Evolutionary conservation across 768 basidiomycete species (phyloP), one percentile per base, ranked within the genome.

Genomic region (Trametes elegans): DNA sequence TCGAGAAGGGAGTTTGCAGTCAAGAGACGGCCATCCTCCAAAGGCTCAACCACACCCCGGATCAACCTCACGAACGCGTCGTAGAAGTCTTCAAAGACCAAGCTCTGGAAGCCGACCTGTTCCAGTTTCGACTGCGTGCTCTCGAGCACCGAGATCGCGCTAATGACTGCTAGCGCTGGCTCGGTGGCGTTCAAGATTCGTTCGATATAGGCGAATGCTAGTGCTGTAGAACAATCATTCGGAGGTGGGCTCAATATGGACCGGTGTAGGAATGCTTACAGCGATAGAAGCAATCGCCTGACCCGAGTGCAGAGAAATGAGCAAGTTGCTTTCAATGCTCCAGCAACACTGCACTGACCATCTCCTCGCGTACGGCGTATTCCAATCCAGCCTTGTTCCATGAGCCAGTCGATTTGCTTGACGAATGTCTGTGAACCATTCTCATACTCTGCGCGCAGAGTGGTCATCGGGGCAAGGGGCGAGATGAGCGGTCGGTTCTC

Each of bases 241-340:
- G 23, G 5, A 7, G 1, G n/a, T 38, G 40, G 35, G 50, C 21
- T n/a, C n/a, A n/a, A 44, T 19, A 42, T 32, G 59, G 36, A 10
- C 21, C n/a, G n/a, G 29, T 32, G 42, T 23, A 16, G 21, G 23
- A 19, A 34, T 52, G 66, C 72, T 77, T 67, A 90, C 90, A 87
- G 78, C 93, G 79, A 69, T 95, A 97, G 70, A 95, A 96, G 67
- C 94, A 96, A 68, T 90, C 90, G 0, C 94, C 93, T 83, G 39
- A n/a, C n/a, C n/a, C n/a, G n/a, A n/a, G n/a, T n/a, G n/a, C n/a
- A 32, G 27, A 18, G 34, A 13, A 32, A n/a, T 18, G 10, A 46
- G 18, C 28, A 11, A 41, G 18, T 8, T n/a, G n/a, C n/a, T n/a
- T n/a, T n/a, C n/a, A n/a, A n/a, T n/a, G n/a, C n/a, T n/a, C n/a